Conservation (phyloP, 1,284 basidiomycete species). For the Phlebopus sp. region DNA sequence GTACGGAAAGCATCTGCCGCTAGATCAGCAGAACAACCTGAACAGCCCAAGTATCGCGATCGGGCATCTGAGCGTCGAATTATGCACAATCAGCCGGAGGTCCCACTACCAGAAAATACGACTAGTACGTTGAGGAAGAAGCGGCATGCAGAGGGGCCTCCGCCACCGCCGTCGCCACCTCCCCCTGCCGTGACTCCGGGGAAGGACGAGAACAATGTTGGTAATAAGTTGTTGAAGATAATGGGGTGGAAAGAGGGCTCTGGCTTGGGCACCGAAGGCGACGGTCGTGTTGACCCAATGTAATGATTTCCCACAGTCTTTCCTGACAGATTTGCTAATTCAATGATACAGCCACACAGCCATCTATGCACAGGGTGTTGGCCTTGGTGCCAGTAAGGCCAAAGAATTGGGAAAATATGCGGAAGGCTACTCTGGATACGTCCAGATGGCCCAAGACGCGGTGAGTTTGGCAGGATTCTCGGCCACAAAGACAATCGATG, state of each 20-base stretch:
- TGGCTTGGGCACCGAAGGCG: slow-evolving; percentile 78
- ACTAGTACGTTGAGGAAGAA: slow-evolving; percentile 40
- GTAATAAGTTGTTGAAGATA: slow-evolving; percentile 89
- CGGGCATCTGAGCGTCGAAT: slow-evolving; percentile 85
- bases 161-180: slow-evolving; percentile 59
- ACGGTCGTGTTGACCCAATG: slow-evolving; percentile 86
- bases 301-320: slow-evolving; percentile 34
- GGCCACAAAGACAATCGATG: slow-evolving; percentile 21
- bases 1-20: slow-evolving; percentile 38
- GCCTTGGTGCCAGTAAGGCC: slow-evolving; percentile 85
- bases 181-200: slow-evolving; percentile 62
- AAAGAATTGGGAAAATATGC: slow-evolving; percentile 77
- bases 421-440: slow-evolving; percentile 70
- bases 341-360: slow-evolving; percentile 59
- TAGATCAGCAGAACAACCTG: slow-evolving; percentile 26
- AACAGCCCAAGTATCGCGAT: slow-evolving; percentile 82
- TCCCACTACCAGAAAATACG: slow-evolving; percentile 60
- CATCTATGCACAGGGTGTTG: slow-evolving; percentile 83
- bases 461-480: slow-evolving; percentile 35
- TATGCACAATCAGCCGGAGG: slow-evolving; percentile 87
- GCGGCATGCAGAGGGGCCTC: slow-evolving; percentile 60
- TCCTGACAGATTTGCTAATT: slow-evolving; percentile 9
- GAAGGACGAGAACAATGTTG: slow-evolving; percentile 78
- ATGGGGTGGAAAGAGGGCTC: slow-evolving; percentile 94
- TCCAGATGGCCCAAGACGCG: slow-evolving; percentile 71